Conservation (phyloP, 2,329 filamentous ascomycete genomes). For the Xylaria sp. region DNA sequence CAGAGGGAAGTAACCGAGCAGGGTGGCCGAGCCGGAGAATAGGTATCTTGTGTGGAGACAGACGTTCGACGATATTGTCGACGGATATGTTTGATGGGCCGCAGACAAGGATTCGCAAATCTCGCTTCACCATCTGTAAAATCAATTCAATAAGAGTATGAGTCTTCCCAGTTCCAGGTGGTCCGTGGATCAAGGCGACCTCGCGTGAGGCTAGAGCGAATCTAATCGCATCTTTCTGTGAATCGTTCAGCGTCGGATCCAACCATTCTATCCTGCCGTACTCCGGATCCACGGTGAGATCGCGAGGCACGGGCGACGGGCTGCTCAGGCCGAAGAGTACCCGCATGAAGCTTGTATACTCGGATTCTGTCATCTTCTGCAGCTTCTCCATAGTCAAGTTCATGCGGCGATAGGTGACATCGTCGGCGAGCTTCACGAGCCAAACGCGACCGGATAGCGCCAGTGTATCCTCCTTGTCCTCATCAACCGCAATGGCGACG, state of each 20-base stretch:
- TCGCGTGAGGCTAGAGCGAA: constrained; percentile 87
- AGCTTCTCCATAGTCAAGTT: constrained; percentile 69
- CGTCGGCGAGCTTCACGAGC: constrained; percentile 74
- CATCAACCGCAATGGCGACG: constrained; percentile 76
- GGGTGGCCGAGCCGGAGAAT: constrained; percentile 94
- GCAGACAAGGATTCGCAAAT: constrained; percentile 85
- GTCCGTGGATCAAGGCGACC: constrained; percentile 91
- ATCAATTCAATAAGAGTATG: constrained; percentile 96
- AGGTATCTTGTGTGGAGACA: constrained; percentile 84
- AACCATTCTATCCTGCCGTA: constrained; percentile 65
- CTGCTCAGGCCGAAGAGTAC: constrained; percentile 70
- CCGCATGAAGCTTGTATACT: constrained; percentile 68
- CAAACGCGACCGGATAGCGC: constrained; percentile 63
- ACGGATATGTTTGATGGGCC: constrained; percentile 97
- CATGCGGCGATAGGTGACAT: constrained; percentile 74
- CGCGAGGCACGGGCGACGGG: constrained; percentile 58
- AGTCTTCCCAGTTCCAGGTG: constrained; percentile 95
- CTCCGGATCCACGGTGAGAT: constrained; percentile 55
- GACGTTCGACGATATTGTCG: constrained; percentile 95
- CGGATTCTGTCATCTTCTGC: constrained; percentile 65
- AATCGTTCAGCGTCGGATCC: constrained; percentile 70
- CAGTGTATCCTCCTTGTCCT: constrained; percentile 63
- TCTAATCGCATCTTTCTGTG: constrained; percentile 74
- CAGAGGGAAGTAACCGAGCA: constrained; percentile 86
- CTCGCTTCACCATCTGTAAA: constrained; percentile 81